Conservation (phyloP, 441 rosid genomes). For the Gossypium lobatum region DNA sequence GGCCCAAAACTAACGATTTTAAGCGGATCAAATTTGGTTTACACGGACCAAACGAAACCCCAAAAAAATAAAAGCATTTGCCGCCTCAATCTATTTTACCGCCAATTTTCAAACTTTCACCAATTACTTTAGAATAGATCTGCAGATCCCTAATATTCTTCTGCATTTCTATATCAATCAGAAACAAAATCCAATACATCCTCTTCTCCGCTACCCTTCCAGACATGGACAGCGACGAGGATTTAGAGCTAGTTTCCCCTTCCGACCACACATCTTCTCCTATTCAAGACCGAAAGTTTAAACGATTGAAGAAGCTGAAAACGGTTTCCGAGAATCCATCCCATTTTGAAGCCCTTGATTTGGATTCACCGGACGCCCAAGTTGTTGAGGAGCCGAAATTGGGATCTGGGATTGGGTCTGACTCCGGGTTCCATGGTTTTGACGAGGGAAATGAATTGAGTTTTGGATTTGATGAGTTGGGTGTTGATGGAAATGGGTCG, state of each 20-base stretch:
- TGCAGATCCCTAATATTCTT: neutral
- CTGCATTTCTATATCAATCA: neutral
- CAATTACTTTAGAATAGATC: neutral
- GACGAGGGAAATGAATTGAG: conserved; percentile 27
- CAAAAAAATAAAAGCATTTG: neutral
- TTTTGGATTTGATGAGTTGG: conserved; percentile 27
- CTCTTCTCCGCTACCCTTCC: neutral
- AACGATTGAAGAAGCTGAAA: conserved; percentile 57
- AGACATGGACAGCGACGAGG: conserved; percentile 49
- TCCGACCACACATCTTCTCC: conserved; percentile 37
- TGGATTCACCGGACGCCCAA: conserved; percentile 6
- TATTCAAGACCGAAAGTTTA: conserved; percentile 41
- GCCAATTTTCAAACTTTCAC: neutral
- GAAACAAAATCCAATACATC: neutral
- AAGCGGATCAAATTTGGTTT: neutral
- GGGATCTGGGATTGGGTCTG: conserved; percentile 18
- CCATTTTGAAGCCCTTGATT: conserved; percentile 17
- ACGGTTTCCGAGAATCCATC: conserved; percentile 18
- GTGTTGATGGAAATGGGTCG: conserved; percentile 19
- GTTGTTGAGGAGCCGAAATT: conserved; percentile 16
- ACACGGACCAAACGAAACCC: neutral
- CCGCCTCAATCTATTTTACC: conserved; percentile 8
- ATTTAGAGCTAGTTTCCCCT: conserved; percentile 39
- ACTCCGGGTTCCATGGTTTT: conserved; percentile 20
- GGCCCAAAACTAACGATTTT: neutral